A percentile compares a stretch with the other conserved stretches of the same genome.
phyloP scores from a whole-genome alignment of 306 rosid genomes.

The Trichosanthes cucumerina region DNA sequence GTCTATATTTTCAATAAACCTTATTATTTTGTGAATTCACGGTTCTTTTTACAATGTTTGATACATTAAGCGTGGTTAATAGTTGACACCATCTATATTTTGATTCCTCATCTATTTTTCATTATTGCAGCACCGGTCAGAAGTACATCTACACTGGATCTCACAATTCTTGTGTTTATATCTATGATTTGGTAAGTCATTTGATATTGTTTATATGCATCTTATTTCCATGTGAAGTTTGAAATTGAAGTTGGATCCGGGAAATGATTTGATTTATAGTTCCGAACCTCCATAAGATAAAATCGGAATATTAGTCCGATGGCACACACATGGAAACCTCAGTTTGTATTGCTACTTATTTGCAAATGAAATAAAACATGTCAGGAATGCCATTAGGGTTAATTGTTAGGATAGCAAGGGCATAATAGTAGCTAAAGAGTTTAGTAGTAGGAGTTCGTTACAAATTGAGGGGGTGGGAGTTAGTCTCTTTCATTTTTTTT shows the following conservation, averaged over 20 bases:
- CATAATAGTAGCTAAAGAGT: neutral
- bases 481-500: too few species aligned
- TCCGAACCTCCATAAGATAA: neutral
- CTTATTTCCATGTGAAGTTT: neutral
- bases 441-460: neutral
- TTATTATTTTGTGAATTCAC: neutral
- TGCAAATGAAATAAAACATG: neutral
- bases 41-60: neutral
- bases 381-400: neutral
- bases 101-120: neutral
- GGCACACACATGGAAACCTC: neutral
- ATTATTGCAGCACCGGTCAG: conserved; percentile 86
- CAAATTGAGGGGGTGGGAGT: neutral
- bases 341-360: neutral
- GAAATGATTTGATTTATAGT: neutral
- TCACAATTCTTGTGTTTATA: conserved; percentile 52
- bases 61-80: neutral
- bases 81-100: neutral
- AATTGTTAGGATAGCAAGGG: neutral
- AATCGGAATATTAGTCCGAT: neutral
- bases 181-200: conserved; percentile 79
- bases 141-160: conserved; percentile 94
- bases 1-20: neutral
- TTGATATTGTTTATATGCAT: neutral
- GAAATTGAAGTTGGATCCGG: neutral